Evolutionary conservation across 495 filamentous ascomycete species (phyloP).

Genomic region (Hyaloscypha finlandica): DNA sequence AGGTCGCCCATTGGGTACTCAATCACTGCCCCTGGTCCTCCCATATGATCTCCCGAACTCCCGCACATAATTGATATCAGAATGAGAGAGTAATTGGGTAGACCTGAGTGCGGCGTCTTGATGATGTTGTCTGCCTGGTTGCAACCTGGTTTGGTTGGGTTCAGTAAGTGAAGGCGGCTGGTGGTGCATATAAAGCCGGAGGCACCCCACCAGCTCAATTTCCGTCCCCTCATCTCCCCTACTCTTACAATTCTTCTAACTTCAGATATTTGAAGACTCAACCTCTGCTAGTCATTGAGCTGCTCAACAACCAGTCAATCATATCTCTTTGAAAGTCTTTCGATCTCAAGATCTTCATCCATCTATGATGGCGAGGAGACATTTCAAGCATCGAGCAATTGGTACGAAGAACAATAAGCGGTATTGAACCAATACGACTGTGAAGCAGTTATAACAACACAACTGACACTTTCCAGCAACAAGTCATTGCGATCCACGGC

Average conservation of each 20-base stretch:
- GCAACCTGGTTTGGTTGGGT: background rate
- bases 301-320: background rate
- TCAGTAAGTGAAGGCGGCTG: background rate
- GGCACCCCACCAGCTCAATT: background rate
- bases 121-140: background rate
- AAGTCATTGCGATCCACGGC: background rate
- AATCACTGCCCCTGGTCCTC: background rate
- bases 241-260: background rate
- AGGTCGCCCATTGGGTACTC: background rate
- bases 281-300: background rate
- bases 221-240: background rate
- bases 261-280: background rate
- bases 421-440: background rate
- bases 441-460: background rate
- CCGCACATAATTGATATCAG: background rate
- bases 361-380: background rate
- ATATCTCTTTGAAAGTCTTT: background rate
- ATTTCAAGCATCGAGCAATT: background rate
- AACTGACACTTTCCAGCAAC: background rate
- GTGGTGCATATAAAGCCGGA: background rate
- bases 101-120: background rate
- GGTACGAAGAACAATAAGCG: background rate
- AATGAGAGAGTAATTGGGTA: background rate
- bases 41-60: background rate
- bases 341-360: background rate